These are phyloP conservation scores for Candida khao-thaluensis DNA, from an alignment of 805 yeast genomes.

Conservation along the genomic window DNA sequence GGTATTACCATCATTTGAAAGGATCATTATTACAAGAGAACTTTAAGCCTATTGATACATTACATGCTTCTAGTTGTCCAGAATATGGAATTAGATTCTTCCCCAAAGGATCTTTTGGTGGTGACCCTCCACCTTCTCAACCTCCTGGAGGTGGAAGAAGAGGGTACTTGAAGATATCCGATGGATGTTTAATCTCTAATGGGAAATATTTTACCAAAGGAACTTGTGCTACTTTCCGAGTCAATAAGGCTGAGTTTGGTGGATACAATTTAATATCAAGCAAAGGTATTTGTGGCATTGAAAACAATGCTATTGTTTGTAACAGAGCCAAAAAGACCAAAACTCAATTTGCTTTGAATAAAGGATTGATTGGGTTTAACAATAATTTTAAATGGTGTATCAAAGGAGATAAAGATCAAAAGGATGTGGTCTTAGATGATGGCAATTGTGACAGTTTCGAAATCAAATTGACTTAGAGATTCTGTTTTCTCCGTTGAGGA, in stretches of 20 bases:
- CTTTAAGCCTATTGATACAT: slow-evolving; percentile 58
- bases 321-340: slow-evolving; percentile 18
- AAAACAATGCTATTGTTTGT: slow-evolving; percentile 22
- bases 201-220: slow-evolving; percentile 86
- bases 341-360: slow-evolving; percentile 43
- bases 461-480: slow-evolving; percentile 1
- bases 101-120: slow-evolving; percentile 50
- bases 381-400: slow-evolving; percentile 66
- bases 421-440: slow-evolving; percentile 20
- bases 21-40: slow-evolving; percentile 72
- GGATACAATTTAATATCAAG: slow-evolving; percentile 70
- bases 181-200: slow-evolving; percentile 78
- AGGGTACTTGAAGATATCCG: slow-evolving; percentile 12
- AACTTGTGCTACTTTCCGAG: slow-evolving; percentile 75
- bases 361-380: slow-evolving; percentile 54
- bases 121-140: slow-evolving; percentile 22
- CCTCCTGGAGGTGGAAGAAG: slow-evolving; percentile 10
- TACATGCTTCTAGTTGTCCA: slow-evolving; percentile 62
- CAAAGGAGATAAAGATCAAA: slow-evolving; percentile 17
- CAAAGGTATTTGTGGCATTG: slow-evolving; percentile 69
- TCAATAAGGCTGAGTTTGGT: slow-evolving; percentile 60
- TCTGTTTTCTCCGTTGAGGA: slow-evolving; percentile 18
- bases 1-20: slow-evolving; percentile 79
- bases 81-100: slow-evolving; percentile 54
- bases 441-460: slow-evolving; percentile 15